phyloP scores from a whole-genome alignment of 805 yeast genomes.

The Suhomyces canberraensis region DNA sequence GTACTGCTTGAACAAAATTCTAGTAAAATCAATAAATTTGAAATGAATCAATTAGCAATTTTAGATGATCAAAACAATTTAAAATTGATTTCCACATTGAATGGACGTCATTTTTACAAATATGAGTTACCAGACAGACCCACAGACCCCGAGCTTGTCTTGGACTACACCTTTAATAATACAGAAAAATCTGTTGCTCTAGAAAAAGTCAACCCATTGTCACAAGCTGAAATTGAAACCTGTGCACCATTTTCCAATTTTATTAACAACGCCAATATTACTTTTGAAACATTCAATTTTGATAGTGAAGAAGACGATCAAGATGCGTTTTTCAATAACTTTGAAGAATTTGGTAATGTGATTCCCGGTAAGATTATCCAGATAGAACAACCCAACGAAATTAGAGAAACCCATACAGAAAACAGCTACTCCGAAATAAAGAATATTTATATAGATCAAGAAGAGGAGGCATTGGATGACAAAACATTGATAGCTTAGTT shows the following conservation, averaged over 20 bases:
- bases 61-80: constrained; percentile 29
- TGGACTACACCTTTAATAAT: not conserved
- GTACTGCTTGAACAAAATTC: not conserved
- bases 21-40: not conserved
- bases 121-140: constrained; percentile 39
- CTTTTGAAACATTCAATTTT: constrained; percentile 28
- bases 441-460: constrained; percentile 3
- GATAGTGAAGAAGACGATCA: constrained; percentile 11
- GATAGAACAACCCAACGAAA: not conserved
- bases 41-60: constrained; percentile 30
- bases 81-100: constrained; percentile 34
- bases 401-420: not conserved
- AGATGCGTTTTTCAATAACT: constrained; percentile 17
- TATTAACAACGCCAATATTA: constrained; percentile 27
- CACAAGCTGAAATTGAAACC: constrained; percentile 57
- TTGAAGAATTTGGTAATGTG: constrained; percentile 23
- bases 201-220: constrained; percentile 31
- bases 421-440: not conserved
- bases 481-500: not conserved
- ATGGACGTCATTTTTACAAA: constrained; percentile 36
- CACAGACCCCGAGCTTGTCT: constrained; percentile 3
- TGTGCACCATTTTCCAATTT: constrained; percentile 39
- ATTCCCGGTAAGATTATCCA: constrained; percentile 6
- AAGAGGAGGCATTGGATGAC: not conserved
- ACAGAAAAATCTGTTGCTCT: not conserved